Evolutionary conservation across 2,329 filamentous ascomycete genomes (phyloP).

Genomic region (Juglanconis sp.): DNA sequence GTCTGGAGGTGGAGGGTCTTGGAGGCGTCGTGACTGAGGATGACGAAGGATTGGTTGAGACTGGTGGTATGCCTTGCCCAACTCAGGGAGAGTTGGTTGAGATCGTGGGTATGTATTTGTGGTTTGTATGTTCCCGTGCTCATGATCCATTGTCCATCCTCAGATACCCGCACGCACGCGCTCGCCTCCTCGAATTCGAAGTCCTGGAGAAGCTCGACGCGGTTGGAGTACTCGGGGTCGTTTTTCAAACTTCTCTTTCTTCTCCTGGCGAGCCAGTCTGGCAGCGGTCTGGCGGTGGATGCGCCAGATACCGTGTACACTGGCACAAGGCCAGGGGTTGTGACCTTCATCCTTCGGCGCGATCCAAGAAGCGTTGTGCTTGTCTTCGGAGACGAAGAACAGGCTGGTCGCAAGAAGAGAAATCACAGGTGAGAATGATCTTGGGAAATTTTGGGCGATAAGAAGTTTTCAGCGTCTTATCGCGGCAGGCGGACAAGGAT

Average conservation of each 20-base stretch:
- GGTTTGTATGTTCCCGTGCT: constrained; percentile 74
- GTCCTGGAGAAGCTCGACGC: constrained; percentile 92
- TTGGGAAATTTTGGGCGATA: constrained; percentile 11
- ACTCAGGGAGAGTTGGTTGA: constrained; percentile 89
- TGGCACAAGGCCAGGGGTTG: constrained; percentile 74
- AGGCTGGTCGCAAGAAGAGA: background rate
- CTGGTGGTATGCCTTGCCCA: constrained; percentile 89
- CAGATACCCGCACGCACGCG: constrained; percentile 81
- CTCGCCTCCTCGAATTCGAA: constrained; percentile 98
- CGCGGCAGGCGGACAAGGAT: background rate
- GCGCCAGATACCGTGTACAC: constrained; percentile 96
- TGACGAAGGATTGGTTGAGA: constrained; percentile 84
- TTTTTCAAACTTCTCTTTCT: constrained; percentile 89
- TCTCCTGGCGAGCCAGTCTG: constrained; percentile 90
- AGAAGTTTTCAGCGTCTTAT: constrained; percentile 1
- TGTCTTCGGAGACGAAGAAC: background rate
- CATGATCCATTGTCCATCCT: constrained; percentile 97
- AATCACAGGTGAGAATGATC: background rate
- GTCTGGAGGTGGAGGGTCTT: constrained; percentile 93
- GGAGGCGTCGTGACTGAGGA: constrained; percentile 86
- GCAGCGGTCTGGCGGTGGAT: constrained; percentile 79
- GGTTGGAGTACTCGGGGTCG: constrained; percentile 87
- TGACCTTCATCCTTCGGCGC: constrained; percentile 65
- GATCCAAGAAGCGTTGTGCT: background rate
- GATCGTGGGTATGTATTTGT: constrained; percentile 93